Evolutionary conservation across 768 basidiomycete genomes (phyloP), one percentile per base, ranked within the genome.

Genomic region (Tylopilus felleus): DNA sequence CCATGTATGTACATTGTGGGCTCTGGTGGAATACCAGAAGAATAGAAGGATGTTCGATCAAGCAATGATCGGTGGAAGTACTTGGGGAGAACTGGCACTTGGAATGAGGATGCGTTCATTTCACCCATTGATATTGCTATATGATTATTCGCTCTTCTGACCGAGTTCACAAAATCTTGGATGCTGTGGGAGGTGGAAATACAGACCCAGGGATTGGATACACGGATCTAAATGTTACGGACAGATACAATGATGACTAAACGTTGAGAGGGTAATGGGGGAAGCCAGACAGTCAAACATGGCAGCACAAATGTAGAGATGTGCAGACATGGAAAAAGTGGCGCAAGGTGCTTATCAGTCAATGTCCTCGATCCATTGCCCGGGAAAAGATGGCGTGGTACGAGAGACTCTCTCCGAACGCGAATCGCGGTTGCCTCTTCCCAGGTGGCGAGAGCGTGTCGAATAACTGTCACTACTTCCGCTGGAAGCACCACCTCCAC

Each of bases 281-380:
- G 38, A 46, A 57, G 31, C 23, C 2, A 36, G 51, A 45, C 31
- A 1, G 48, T 19, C 21, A 8, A 38, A 39, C 50, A 57, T 21
- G 42, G 36, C n/a, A 45, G 49, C 21, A 22, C 43, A 47, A 35
- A 29, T 40, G 12, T n/a, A 19, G 33, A 47, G 21, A 53, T 43
- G 45, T 46, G 49, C 43, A 52, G 9, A 38, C 41, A 45, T 19
- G 19, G 43, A 41, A 33, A 39, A 39, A 14, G 19, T 22, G 12
- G 13, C 3, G 13, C 0, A 23, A 27, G 22, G 27, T 22, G 14
- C 35, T 33, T 29, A 33, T 72, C 50, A 73, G 41, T 72, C 71
- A 41, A 69, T 58, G 47, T 70, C 65, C 38, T 73, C 71, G 12
- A 63, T 61, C 71, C 71, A 73, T 28, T 62, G 69, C 19, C 71